Base-by-base conservation (phyloP, 192 early-diverging fungal genomes). In the Linnemannia elongata region DNA sequence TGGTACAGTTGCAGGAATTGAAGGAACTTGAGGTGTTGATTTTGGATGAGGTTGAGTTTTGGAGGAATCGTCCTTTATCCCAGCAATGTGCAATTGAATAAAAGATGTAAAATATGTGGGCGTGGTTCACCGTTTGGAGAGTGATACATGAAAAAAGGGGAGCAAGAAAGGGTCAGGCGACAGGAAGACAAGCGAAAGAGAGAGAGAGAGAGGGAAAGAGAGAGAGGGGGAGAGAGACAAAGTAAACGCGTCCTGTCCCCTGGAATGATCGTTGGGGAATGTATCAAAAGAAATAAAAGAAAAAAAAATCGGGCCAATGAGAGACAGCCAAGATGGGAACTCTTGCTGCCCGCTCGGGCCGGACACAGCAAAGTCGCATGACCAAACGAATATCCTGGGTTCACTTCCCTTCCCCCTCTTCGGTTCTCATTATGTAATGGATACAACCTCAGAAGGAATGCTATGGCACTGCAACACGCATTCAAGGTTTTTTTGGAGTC, bases 401-500 rank as follows among this genome's bases (percentile, higher is more conserved):
- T 60, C 2, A 27, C n/a, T 6, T 52, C 38, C 20, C 49, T 4
- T 18, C 49, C 38, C 20, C 49, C 18, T 18, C 49, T 52, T 22
- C 49, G 49, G 55, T 60, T 66, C 60, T 35, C 30, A 33, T 66
- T 66, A 66, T 66, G 60, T 52, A 52, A 52, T 52, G 49, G 49
- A 52, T 52, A 52, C 20, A 18, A 22, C 18, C 18, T 17, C 49
- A 5, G 49, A 52, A 18, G 49, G 49, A 52, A 52, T 52, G 49
- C 18, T 18, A 22, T 18, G 49, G 22, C 1, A 52, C 49, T 27
- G 49, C n/a, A 27, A 7, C 10, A 7, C 10, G 60, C 27, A 66
- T 52, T 33, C 30, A 24, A 27, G n/a, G 0, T 63, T n/a, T 39
- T 6, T 3, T 39, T 33, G 30, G 30, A 66, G 60, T 33, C n/a